A percentile compares a stretch with the other conserved stretches of the same genome.
Evolutionary conservation across 305 asterid species (phyloP).

Genomic region (Rubia balearica): DNA sequence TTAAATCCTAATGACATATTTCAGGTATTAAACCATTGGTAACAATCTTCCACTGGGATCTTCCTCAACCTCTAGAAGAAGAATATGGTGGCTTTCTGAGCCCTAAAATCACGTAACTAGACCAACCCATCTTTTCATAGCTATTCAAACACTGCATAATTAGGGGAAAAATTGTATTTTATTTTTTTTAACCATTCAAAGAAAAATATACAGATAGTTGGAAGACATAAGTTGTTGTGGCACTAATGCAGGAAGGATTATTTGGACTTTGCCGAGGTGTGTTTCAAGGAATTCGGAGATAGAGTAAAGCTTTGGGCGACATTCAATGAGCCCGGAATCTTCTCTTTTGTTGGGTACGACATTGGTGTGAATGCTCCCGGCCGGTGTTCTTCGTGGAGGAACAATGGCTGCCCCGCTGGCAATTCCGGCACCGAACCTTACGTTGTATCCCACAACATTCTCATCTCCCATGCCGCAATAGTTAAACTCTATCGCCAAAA

Average conservation of each 20-base stretch:
- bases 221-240: too few relatives aligned
- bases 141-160: too few relatives aligned
- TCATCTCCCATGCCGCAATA: slow-evolving; percentile 30
- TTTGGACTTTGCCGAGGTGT: slow-evolving; percentile 35
- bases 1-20: too few relatives aligned
- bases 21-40: too few relatives aligned
- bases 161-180: too few relatives aligned
- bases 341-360: slow-evolving; percentile 34
- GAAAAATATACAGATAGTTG: too few relatives aligned
- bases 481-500: slow-evolving; percentile 26
- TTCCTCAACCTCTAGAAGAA: slow-evolving; percentile 8
- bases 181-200: too few relatives aligned
- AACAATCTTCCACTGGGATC: background rate
- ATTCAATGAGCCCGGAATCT: slow-evolving; percentile 17
- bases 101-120: slow-evolving; percentile 34
- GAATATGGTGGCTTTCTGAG: slow-evolving; percentile 17
- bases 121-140: too few relatives aligned
- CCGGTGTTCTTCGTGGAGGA: slow-evolving; percentile 33
- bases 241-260: slow-evolving; percentile 37
- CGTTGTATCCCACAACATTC: background rate
- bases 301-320: slow-evolving; percentile 40
- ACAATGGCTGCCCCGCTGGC: slow-evolving; percentile 28
- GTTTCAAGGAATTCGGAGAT: slow-evolving; percentile 58
- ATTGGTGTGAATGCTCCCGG: slow-evolving; percentile 36
- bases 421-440: slow-evolving; percentile 55